Percentiles rank a stretch among this genome's conserved stretches.
phyloP scores from a whole-genome alignment of 2,329 filamentous ascomycete genomes.

The Cryphonectria naterciae region DNA sequence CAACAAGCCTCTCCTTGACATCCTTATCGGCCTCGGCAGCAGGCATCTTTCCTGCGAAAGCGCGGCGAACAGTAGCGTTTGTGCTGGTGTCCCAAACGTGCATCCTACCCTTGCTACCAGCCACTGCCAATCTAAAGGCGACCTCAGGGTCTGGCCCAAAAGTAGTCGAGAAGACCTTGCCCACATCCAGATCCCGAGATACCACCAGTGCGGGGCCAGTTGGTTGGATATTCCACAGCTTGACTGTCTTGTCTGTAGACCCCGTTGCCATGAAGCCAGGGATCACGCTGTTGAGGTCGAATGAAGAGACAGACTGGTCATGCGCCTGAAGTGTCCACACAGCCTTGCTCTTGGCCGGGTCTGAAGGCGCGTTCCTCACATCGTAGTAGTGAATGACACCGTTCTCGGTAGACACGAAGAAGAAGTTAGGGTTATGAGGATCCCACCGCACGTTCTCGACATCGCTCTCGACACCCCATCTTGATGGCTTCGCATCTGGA shows the following conservation, averaged over 20 bases:
- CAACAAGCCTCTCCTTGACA: conserved; percentile 77
- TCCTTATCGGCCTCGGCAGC: conserved; percentile 59
- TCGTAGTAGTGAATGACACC: conserved; percentile 94
- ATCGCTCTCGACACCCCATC: conserved; percentile 94
- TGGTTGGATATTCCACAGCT: conserved; percentile 89
- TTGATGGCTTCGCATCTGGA: conserved; percentile 76
- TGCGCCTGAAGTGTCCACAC: conserved; percentile 96
- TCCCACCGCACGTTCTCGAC: conserved; percentile 94
- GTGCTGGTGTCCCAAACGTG: conserved; percentile 97
- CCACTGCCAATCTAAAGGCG: conserved; percentile 88
- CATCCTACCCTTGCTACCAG: conserved; percentile 89
- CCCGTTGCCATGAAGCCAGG: conserved; percentile 94
- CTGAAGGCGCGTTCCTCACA: conserved; percentile 73
- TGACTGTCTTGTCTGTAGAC: conserved; percentile 92
- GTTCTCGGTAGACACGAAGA: conserved; percentile 92
- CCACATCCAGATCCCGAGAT: conserved; percentile 87
- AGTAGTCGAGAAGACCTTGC: conserved; percentile 87
- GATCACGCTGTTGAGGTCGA: conserved; percentile 87
- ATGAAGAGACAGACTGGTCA: conserved; percentile 87
- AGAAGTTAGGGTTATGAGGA: conserved; percentile 88
- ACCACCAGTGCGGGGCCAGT: conserved; percentile 88
- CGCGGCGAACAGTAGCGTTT: conserved; percentile 81
- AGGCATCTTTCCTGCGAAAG: conserved; percentile 76
- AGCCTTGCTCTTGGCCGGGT: conserved; percentile 76
- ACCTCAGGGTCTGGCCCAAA: conserved; percentile 92